Base-by-base conservation (phyloP, 2,329 filamentous ascomycete genomes). In the Fusarium poae region DNA sequence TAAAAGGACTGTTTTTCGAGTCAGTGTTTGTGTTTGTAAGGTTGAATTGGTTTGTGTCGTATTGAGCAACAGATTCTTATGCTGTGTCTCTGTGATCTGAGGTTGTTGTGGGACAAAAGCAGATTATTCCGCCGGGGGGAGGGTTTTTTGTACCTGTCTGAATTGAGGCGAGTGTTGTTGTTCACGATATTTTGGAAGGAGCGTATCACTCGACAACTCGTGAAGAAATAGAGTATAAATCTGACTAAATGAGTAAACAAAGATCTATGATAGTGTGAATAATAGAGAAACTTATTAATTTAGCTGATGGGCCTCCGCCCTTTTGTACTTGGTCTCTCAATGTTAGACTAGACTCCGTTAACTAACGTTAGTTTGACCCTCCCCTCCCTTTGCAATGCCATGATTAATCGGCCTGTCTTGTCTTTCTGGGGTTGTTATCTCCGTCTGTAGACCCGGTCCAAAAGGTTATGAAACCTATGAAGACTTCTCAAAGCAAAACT, bases 381-480 rank as follows among this genome's bases (percentile, higher is more conserved):
- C 39, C 39, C 51, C 37, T 45, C 39, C 34, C 35, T 40, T 45
- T 27, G 35, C 48, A 20, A 50, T 20, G 35, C 48, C 27, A 50
- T 50, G 2, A 39, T 50, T 6, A 50, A 50, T 37, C 48, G 48
- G 62, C 45, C 25, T 58, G 45, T 65, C 46, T 65, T 65, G 62
- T 60, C 62, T 65, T 29, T 65, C 62, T 55, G 62, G 61, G 62
- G 62, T 44, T 65, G 54, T 54, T 61, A 65, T 66, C 62, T 66
- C 62, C 62, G 62, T 66, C 35, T 65, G 48, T 55, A 61, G 48
- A 35, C 54, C 48, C 61, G 37, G 35, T 37, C 37, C 20, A 30
- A 43, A 45, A 48, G n/a, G 18, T 6, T 27, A 39, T 15, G 32
- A 50, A 50, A 25, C 46, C 46, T 39, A 37, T 50, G 18, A 46